Evolutionary conservation across 176 grass and related monocot genomes (phyloP).

Genomic region (Triticum timopheevii): DNA sequence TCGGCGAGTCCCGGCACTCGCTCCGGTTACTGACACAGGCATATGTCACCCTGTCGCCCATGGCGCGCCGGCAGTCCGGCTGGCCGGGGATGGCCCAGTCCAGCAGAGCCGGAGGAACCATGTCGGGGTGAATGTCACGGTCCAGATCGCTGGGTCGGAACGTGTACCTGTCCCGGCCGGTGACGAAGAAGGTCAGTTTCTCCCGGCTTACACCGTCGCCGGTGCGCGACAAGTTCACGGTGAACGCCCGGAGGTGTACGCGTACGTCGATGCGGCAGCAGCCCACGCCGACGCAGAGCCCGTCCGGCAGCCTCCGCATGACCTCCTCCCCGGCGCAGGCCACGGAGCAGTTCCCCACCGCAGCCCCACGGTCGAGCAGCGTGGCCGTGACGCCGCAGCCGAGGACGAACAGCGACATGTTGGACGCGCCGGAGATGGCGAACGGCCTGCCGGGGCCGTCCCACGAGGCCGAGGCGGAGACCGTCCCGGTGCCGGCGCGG

Average conservation of each 20-base stretch:
- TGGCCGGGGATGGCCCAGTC: constrained; percentile 5
- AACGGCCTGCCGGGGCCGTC: not conserved
- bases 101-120: not conserved
- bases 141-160: constrained; percentile 2
- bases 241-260: not conserved
- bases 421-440: not conserved
- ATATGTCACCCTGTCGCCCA: not conserved
- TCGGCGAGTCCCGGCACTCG: constrained; percentile 7
- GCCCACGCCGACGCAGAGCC: not conserved
- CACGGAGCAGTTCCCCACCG: constrained; percentile 5
- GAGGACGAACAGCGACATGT: constrained; percentile 20
- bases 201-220: not conserved
- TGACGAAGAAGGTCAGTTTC: not conserved
- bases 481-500: too few species aligned
- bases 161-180: not conserved
- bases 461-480: not conserved
- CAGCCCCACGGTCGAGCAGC: not conserved
- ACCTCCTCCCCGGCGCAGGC: not conserved
- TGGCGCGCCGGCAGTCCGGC: not conserved
- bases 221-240: not conserved
- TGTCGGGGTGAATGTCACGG: not conserved
- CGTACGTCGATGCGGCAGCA: not conserved
- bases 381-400: constrained; percentile 21
- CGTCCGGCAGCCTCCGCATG: not conserved
- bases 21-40: constrained; percentile 16